Percentiles rank a stretch among this genome's conserved stretches.
Evolutionary conservation across 2,329 filamentous ascomycete genomes (phyloP).

Genomic region (Monascus ruber): DNA sequence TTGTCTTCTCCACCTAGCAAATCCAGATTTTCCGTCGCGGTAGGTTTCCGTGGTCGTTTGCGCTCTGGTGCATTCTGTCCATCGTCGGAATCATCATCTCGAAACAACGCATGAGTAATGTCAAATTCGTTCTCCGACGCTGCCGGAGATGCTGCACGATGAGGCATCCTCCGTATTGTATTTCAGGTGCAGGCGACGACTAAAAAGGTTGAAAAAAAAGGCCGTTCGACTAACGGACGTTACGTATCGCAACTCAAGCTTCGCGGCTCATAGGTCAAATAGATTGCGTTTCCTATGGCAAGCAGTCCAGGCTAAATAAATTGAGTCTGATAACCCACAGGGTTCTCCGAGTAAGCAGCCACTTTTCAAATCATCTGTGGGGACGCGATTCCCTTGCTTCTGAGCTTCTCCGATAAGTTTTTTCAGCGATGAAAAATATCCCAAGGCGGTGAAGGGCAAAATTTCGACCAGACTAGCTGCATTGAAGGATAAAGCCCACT

Average conservation of each 20-base stretch:
- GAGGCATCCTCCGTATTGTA: constrained; percentile 46
- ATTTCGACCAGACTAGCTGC: constrained; percentile 4
- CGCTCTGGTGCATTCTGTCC: constrained; percentile 29
- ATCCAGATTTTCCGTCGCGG: constrained; percentile 27
- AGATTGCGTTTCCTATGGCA: no score
- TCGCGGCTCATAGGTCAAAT: no score
- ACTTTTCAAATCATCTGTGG: no score
- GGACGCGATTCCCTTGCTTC: background rate
- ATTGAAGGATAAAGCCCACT: no score
- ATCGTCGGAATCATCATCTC: constrained; percentile 41
- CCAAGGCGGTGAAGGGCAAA: constrained; percentile 20
- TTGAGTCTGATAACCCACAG: no score
- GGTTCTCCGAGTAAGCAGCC: no score
- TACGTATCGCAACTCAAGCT: no score
- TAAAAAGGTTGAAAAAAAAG: no score
- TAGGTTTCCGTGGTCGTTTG: constrained; percentile 39
- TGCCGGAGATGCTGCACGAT: constrained; percentile 65
- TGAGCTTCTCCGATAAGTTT: constrained; percentile 1
- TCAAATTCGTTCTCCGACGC: constrained; percentile 85
- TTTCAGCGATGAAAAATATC: constrained; percentile 10
- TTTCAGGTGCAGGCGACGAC: no score
- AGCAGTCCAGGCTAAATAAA: no score
- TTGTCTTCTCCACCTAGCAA: constrained; percentile 48
- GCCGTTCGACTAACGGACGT: no score
- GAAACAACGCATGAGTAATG: constrained; percentile 68